phyloP scores from a whole-genome alignment of 2,329 filamentous ascomycete species.

The Cordyceps militaris region DNA sequence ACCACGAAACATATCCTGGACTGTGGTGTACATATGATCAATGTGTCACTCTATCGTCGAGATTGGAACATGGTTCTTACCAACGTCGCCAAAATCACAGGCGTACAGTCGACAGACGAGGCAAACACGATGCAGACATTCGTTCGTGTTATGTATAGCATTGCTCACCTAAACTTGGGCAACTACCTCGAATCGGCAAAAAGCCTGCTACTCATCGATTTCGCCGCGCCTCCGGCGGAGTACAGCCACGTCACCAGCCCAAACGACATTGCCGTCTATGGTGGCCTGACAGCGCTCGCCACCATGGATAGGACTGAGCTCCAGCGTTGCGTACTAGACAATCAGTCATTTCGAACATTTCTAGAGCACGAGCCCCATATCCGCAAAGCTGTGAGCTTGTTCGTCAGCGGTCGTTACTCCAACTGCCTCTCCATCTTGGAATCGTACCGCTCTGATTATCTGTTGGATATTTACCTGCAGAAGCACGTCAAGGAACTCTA shows the following conservation, averaged over 20 bases:
- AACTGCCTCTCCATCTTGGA: conserved; percentile 77
- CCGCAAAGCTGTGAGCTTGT: conserved; percentile 80
- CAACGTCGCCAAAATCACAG: conserved; percentile 56
- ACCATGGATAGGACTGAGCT: conserved; percentile 77
- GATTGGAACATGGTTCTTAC: conserved; percentile 67
- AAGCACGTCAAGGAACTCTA: conserved; percentile 66
- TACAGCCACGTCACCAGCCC: conserved; percentile 68
- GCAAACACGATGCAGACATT: conserved; percentile 45
- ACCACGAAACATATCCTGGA: conserved; percentile 77
- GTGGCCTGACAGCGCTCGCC: conserved; percentile 81
- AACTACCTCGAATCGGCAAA: conserved; percentile 58
- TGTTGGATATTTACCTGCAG: conserved; percentile 82
- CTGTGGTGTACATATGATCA: conserved; percentile 71
- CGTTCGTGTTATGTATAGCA: conserved; percentile 43
- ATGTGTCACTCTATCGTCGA: conserved; percentile 65
- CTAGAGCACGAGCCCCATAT: conserved; percentile 92
- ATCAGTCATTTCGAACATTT: conserved; percentile 72
- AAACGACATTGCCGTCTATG: conserved; percentile 90
- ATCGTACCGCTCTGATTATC: conserved; percentile 73
- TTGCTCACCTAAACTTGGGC: conserved; percentile 41
- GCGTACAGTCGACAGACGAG: conserved; percentile 35
- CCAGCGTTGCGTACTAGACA: conserved; percentile 71
- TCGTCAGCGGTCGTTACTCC: conserved; percentile 85
- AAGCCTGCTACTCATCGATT: conserved; percentile 60
- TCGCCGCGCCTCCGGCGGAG: conserved; percentile 39